Evolutionary conservation across 371 early-diverging fungal species (phyloP), one percentile per base, ranked within the genome.

Genomic region (Lichtheimia ornata): DNA sequence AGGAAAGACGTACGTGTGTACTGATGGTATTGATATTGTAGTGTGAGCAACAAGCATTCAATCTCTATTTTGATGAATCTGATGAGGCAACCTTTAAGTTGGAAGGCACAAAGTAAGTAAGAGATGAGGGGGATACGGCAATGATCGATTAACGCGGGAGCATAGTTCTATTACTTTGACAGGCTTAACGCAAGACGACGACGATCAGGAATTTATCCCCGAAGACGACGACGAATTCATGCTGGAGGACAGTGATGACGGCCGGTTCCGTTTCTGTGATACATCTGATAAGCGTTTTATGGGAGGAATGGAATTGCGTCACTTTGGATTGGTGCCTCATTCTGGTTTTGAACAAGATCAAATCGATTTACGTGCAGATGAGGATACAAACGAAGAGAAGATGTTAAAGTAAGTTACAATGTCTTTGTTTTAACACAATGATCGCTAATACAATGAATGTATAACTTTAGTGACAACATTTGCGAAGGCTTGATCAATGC

Each of bases 231-330:
- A 62, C 1, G 66, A 66, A 14, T 9, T 35, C 11, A 35, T 35
- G 35, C 35, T 9, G 35, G 67, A 59, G 13, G 55, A 53, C 12
- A 54, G 54, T 30, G 52, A 49, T n/a, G 47, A 25, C 49, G 59
- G 67, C 20, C 43, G 43, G 17, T 17, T 62, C 5, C 62, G 42
- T n/a, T 67, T 67, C 40, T 59, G 64, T 60, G 68, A 67, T 59
- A 57, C 61, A 3, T 56, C 63, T 13, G 68, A 67, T 52, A 43
- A 60, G n/a, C 56, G 52, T 11, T 67, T 63, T 44, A 18, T 67
- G n/a, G 63, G 64, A 22, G 68, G 68, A 35, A 62, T 67, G 50
- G 61, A 67, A 41, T 53, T 67, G 5, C 58, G 61, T 7, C 68
- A 67, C 35, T 67, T 67, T 47, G 66, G 66, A 1, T 50, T 67